phyloP scores from a whole-genome alignment of 352 stramenopile genomes.

The Globisporangium radiosum region DNA sequence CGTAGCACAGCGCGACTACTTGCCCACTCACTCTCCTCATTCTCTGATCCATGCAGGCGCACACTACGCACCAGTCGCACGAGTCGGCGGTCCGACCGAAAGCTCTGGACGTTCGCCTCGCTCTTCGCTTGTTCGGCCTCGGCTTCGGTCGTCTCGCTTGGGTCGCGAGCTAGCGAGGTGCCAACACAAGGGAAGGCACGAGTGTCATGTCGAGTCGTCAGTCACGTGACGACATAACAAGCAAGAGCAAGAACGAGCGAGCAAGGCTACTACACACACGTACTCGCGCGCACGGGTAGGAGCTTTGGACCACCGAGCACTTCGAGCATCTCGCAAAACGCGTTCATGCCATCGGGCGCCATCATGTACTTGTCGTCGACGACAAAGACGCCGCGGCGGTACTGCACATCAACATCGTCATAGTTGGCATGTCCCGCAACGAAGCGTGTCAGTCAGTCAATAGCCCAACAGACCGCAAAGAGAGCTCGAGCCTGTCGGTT shows the following conservation, averaged over 20 bases:
- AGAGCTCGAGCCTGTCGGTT: too few species aligned
- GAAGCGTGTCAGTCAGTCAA: too few species aligned
- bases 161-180: constrained; percentile 23
- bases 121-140: constrained; percentile 54
- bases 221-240: background rate
- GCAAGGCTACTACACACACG: background rate
- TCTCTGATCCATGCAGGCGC: too few species aligned
- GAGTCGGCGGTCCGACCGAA: constrained; percentile 70
- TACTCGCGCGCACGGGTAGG: constrained; percentile 47
- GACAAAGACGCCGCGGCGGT: constrained; percentile 48
- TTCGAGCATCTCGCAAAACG: constrained; percentile 59
- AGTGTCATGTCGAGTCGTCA: background rate
- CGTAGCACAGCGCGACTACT: too few species aligned
- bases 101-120: constrained; percentile 71
- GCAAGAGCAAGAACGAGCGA: background rate
- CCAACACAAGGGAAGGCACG: too few species aligned
- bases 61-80: constrained; percentile 43
- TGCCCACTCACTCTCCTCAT: too few species aligned
- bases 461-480: too few species aligned
- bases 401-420: constrained; percentile 10
- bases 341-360: constrained; percentile 24
- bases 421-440: too few species aligned
- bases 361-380: constrained; percentile 37
- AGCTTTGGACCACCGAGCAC: constrained; percentile 53
- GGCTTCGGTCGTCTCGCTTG: constrained; percentile 40